Base-by-base conservation (phyloP, 1,284 basidiomycete genomes). In the Pyrrhoderma lamaoense region DNA sequence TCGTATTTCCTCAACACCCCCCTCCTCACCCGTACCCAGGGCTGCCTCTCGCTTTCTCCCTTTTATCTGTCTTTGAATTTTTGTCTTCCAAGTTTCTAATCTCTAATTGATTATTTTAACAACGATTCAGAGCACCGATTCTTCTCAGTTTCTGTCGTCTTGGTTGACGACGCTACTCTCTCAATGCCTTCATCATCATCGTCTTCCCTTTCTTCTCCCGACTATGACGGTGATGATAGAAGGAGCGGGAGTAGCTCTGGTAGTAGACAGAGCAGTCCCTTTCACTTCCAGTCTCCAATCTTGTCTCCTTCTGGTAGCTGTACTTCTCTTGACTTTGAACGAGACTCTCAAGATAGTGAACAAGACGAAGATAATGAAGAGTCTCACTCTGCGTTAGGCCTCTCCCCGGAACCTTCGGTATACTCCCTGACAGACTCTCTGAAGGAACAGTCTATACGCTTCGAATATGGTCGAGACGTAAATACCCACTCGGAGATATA, bases 401-500 rank as follows among this genome's bases (percentile, higher is more conserved):
- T 77, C 71, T 85, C 85, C 2, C 84, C 85, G 2, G 64, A 67
- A 8, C 80, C 79, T 7, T 87, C 85, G n/a, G 73, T 86, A 3
- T 72, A 75, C 59, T 86, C 85, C 0, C 63, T 85, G 60, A 80
- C 82, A 0, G 77, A 73, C 56, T 84, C 82, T 0, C 56, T 85
- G 42, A 76, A 75, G 21, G 76, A 72, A 11, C 71, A 75, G 37
- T 73, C 77, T 1, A 82, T 79, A 64, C 75, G 72, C 45, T 72
- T 79, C 36, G 84, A 87, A 59, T 82, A 77, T 55, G 86, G 86
- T 0, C 70, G 86, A 34, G 74, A 71, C 21, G 63, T 89, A 44
- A 88, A 89, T 65, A 86, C 80, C 56, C 84, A 85, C 56, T 88
- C 85, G 0, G 82, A 89, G 44, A 74, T 88, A 3, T 89, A 89